These are phyloP conservation scores for Rosa chinensis DNA, from an alignment of 306 rosid species.

Conservation along the genomic window DNA sequence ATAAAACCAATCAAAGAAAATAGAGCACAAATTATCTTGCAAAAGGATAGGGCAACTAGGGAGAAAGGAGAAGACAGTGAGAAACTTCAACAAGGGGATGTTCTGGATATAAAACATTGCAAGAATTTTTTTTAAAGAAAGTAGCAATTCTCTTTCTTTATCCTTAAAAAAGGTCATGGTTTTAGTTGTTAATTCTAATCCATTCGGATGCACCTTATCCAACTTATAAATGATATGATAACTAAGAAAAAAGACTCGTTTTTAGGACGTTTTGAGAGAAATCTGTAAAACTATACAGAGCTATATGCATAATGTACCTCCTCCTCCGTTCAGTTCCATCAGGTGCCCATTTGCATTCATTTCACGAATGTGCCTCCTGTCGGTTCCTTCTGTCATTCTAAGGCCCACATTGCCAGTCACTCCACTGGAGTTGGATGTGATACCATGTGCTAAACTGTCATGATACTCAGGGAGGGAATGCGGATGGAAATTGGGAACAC, in stretches of 20 bases:
- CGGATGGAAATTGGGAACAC: conserved; percentile 54
- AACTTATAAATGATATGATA: background rate
- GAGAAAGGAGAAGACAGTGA: background rate
- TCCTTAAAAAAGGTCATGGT: background rate
- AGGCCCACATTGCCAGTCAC: conserved; percentile 46
- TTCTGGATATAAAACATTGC: conserved; percentile 7
- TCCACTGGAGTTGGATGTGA: conserved; percentile 43
- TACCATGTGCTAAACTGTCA: conserved; percentile 55
- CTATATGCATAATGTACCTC: conserved; percentile 45
- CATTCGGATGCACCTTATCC: background rate
- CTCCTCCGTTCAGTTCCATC: conserved; percentile 59
- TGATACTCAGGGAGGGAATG: conserved; percentile 73
- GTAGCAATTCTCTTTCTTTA: background rate
- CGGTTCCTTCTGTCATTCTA: conserved; percentile 51
- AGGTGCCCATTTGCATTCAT: conserved; percentile 47
- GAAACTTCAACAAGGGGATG: conserved; percentile 1
- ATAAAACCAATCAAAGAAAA: background rate
- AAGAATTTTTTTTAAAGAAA: background rate
- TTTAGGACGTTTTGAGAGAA: background rate
- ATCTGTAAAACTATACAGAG: background rate
- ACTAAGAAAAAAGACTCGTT: background rate
- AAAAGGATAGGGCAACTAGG: conserved; percentile 1
- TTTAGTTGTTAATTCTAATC: background rate
- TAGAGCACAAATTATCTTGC: background rate
- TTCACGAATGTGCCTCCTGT: conserved; percentile 51